Base-by-base conservation (phyloP, 2,329 filamentous ascomycete genomes). In the Fusarium sublunatum region DNA sequence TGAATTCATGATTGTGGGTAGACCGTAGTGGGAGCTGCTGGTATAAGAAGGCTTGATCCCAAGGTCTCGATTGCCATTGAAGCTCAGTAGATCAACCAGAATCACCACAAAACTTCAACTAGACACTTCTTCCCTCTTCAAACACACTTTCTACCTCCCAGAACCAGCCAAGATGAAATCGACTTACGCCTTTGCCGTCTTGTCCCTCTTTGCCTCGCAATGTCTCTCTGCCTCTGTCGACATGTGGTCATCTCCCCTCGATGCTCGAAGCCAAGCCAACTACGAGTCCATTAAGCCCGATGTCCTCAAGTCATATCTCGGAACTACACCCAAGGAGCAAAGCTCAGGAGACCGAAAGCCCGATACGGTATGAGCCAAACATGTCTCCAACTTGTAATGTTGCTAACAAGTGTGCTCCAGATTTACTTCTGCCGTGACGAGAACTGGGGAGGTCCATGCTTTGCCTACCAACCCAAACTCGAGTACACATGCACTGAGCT, bases 361-460 rank as follows among this genome's bases (percentile, higher is more conserved):
- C 11, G 65, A 61, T 43, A 62, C 56, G 45, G 69, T 71, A 62
- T 22, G 54, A 34, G 32, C 28, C 25, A 15, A 29, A 5, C 31
- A 4, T 19, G 9, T 22, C 10, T 5, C 13, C 13, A 15, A 7
- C 25, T 10, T 4, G 19, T 13, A 4, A 7, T 6, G 13, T 29
- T 8, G 34, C 41, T 71, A 40, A 71, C 15, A 12, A 28, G 11
- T 26, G 6, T 10, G 6, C 12, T n/a, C n/a, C 15, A 71, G 69
- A 60, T 71, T 22, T 71, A 71, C 56, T 70, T 71, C 40, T 71
- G 69, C 31, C 59, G 45, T 11, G 69, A 64, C 4, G 67, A 70
- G 51, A 71, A 71, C 40, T 71, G 69, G 67, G 64, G 64, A 12
- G 52, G 61, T 5, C 64, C 65, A 13, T 71, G 69, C 58, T 71